Percentiles rank a stretch among this genome's conserved stretches.
These are phyloP conservation scores for Fusarium coicis DNA, from an alignment of 2,329 filamentous ascomycete genomes.

Conservation along the genomic window DNA sequence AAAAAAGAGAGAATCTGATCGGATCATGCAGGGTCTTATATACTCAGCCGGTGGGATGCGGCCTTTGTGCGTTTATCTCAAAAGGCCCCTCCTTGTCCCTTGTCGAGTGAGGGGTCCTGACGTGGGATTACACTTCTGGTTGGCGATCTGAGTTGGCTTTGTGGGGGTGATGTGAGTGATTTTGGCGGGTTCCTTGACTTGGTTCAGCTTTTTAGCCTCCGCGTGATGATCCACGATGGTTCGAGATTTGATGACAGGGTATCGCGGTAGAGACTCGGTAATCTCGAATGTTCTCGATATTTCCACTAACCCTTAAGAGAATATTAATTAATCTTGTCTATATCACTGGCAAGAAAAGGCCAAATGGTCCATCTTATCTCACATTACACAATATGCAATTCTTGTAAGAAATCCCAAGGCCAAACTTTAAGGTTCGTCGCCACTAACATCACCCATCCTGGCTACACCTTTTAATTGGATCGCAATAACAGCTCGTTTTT, in stretches of 20 bases:
- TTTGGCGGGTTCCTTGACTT: constrained; percentile 32
- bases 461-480: constrained; percentile 5
- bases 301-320: too few relatives aligned
- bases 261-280: background rate
- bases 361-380: background rate
- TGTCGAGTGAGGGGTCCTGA: constrained; percentile 26
- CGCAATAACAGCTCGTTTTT: constrained; percentile 17
- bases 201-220: constrained; percentile 5
- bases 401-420: background rate
- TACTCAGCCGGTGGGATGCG: constrained; percentile 29
- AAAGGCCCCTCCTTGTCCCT: constrained; percentile 29
- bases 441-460: background rate
- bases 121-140: constrained; percentile 8
- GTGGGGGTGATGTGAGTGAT: constrained; percentile 40
- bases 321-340: background rate
- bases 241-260: constrained; percentile 21
- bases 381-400: background rate
- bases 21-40: constrained; percentile 42
- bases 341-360: background rate
- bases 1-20: background rate
- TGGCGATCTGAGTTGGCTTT: constrained; percentile 26
- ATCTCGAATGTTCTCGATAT: constrained; percentile 6
- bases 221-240: constrained; percentile 30
- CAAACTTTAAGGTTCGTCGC: constrained; percentile 3
- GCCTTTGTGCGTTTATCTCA: constrained; percentile 33